Evolutionary conservation across 2,329 filamentous ascomycete species (phyloP).

Genomic region (Colletotrichum salicis): DNA sequence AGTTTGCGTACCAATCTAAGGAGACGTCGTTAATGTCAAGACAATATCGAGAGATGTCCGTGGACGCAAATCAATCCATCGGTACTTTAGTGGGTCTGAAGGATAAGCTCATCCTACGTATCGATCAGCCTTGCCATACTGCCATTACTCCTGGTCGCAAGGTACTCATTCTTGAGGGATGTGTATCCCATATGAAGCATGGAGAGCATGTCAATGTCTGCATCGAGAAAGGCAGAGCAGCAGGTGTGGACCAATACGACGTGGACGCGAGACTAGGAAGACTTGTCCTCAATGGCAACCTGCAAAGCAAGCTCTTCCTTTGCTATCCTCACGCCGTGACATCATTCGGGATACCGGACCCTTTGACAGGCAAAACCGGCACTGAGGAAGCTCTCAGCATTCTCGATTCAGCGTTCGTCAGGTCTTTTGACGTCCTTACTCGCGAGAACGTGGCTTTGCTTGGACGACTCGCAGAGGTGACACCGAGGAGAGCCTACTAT

Average conservation of each 20-base stretch:
- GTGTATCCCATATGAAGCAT: conserved; percentile 34
- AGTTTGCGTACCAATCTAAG: not conserved
- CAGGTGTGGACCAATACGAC: conserved; percentile 53
- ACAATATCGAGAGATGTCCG: conserved; percentile 60
- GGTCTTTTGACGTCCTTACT: conserved; percentile 57
- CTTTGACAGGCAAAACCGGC: conserved; percentile 59
- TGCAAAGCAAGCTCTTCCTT: conserved; percentile 63
- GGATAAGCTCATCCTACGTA: conserved; percentile 59
- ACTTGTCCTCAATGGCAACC: conserved; percentile 59
- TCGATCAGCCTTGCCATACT: conserved; percentile 42
- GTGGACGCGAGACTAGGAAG: conserved; percentile 62
- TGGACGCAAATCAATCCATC: conserved; percentile 59
- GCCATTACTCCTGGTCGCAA: conserved; percentile 52
- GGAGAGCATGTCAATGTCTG: conserved; percentile 48
- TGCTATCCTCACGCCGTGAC: conserved; percentile 66
- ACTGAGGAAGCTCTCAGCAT: conserved; percentile 64
- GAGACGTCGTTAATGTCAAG: conserved; percentile 51
- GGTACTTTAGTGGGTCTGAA: conserved; percentile 60
- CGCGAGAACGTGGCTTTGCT: conserved; percentile 49
- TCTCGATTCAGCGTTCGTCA: conserved; percentile 58
- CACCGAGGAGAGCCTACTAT: conserved; percentile 57
- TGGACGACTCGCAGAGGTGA: conserved; percentile 50
- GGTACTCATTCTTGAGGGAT: not conserved
- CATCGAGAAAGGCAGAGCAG: conserved; percentile 41
- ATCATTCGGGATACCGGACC: conserved; percentile 61